A percentile compares a stretch with the other conserved stretches of the same genome.
Evolutionary conservation across 305 asterid genomes (phyloP).

Genomic region (Petunia hybrid): DNA sequence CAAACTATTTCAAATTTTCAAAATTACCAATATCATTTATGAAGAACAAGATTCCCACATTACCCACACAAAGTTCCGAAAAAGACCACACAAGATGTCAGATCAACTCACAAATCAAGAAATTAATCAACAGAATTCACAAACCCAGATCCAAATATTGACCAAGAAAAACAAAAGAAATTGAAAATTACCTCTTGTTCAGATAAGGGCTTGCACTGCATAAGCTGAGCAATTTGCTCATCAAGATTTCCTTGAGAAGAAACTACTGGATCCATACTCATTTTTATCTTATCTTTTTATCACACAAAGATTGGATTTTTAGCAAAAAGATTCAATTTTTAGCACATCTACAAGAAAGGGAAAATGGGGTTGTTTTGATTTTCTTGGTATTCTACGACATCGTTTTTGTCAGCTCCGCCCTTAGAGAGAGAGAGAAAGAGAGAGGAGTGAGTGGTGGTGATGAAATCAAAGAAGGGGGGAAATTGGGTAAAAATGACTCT

Average conservation of each 20-base stretch:
- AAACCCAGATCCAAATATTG: conserved; percentile 14
- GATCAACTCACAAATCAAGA: conserved; percentile 11
- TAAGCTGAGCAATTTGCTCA: conserved; percentile 65
- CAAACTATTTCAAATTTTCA: neutral
- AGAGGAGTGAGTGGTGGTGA: conserved; percentile 17
- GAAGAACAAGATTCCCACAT: neutral
- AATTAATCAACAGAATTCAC: neutral
- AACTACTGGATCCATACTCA: conserved; percentile 51
- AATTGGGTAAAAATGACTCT: neutral
- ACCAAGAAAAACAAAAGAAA: neutral
- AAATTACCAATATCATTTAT: neutral
- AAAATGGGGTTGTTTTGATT: conserved; percentile 23
- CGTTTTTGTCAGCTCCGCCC: conserved; percentile 8
- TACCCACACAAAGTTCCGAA: neutral
- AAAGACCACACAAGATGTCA: neutral
- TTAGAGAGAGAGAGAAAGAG: neutral
- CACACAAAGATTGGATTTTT: neutral
- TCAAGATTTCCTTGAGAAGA: conserved; percentile 60
- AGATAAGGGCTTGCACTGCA: conserved; percentile 71
- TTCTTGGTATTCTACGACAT: neutral
- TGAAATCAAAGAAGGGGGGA: neutral
- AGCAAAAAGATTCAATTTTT: neutral
- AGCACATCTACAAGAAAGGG: neutral
- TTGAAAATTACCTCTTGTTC: conserved; percentile 57
- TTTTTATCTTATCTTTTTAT: neutral